These are phyloP conservation scores for Umbelopsis ramanniana DNA, from an alignment of 192 early-diverging fungal genomes.

Conservation along the genomic window DNA sequence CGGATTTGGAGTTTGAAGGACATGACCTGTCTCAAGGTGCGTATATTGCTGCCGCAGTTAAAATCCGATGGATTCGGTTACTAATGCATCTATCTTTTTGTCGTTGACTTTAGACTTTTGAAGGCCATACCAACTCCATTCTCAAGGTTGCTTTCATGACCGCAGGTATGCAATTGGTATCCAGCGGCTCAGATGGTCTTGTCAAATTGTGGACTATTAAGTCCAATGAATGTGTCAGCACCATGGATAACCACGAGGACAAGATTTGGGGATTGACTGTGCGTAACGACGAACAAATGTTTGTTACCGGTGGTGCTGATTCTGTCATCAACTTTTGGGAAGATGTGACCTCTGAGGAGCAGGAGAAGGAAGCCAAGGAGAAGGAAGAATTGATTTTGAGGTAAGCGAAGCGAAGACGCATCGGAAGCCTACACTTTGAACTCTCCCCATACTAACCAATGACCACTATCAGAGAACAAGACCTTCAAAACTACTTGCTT, in stretches of 20 bases:
- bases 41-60: background rate
- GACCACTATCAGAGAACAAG: constrained; percentile 69
- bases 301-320: constrained; percentile 93
- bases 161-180: constrained; percentile 86
- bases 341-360: constrained; percentile 86
- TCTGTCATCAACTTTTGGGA: constrained; percentile 92
- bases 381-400: constrained; percentile 75
- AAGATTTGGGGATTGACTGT: constrained; percentile 93
- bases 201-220: constrained; percentile 97
- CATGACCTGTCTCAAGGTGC: constrained; percentile 81
- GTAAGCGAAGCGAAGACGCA: no score
- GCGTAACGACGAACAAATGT: constrained; percentile 64
- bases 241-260: constrained; percentile 94
- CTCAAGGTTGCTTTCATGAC: constrained; percentile 85
- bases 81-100: background rate
- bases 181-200: constrained; percentile 89
- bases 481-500: constrained; percentile 81
- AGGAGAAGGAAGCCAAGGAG: constrained; percentile 73
- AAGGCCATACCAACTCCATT: constrained; percentile 97
- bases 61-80: background rate
- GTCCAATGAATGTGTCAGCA: constrained; percentile 85
- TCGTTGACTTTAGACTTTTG: constrained; percentile 69
- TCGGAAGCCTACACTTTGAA: no score
- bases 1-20: constrained; percentile 94
- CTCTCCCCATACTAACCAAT: background rate